Evolutionary conservation across 352 stramenopile species (phyloP).

Genomic region (Phytopythium delawarense): DNA sequence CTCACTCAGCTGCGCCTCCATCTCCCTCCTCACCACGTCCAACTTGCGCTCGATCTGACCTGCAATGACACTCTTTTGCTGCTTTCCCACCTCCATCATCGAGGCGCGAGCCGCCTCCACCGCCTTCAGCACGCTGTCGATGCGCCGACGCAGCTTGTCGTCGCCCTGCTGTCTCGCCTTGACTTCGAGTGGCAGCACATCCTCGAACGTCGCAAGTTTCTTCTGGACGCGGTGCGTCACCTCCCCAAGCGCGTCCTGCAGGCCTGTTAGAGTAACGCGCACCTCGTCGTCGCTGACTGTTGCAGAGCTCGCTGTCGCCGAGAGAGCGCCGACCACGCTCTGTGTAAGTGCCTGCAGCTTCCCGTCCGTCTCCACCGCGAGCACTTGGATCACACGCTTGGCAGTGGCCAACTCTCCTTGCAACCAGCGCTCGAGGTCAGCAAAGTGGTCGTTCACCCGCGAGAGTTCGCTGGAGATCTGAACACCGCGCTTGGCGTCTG

Average conservation of each 20-base stretch:
- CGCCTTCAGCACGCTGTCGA: slow-evolving; percentile 40
- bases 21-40: slow-evolving; percentile 20
- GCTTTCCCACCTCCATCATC: slow-evolving; percentile 20
- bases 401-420: slow-evolving; percentile 44
- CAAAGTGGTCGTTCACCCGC: slow-evolving; percentile 55
- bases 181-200: slow-evolving; percentile 61
- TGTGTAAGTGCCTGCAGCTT: slow-evolving; percentile 29
- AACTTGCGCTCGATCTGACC: slow-evolving; percentile 22
- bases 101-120: slow-evolving; percentile 6
- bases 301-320: neutral
- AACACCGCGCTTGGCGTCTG: slow-evolving; percentile 48
- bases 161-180: slow-evolving; percentile 52
- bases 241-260: slow-evolving; percentile 29
- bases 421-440: slow-evolving; percentile 51
- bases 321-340: neutral
- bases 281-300: slow-evolving; percentile 29
- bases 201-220: slow-evolving; percentile 50
- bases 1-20: slow-evolving; percentile 24
- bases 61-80: slow-evolving; percentile 6
- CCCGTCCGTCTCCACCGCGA: slow-evolving; percentile 30
- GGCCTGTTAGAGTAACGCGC: neutral
- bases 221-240: slow-evolving; percentile 32
- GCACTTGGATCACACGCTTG: slow-evolving; percentile 44
- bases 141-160: slow-evolving; percentile 39
- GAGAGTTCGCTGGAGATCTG: slow-evolving; percentile 48